These are phyloP conservation scores for Amylostereum areolatum DNA, from an alignment of 1,284 basidiomycete species.

Conservation along the genomic window DNA sequence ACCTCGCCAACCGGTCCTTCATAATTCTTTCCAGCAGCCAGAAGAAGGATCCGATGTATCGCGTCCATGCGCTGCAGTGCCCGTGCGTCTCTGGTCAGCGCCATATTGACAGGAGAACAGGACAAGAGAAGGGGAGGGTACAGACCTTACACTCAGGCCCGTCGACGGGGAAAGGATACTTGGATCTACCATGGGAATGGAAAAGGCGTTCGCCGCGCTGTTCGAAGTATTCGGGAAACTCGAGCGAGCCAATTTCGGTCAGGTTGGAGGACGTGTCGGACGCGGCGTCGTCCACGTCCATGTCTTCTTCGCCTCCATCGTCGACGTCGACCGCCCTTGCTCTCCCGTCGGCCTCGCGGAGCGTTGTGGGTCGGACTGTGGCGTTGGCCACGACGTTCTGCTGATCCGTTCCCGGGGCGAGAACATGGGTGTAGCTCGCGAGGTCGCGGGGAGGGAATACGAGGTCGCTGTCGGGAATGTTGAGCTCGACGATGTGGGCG, in stretches of 20 bases:
- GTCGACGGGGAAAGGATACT: slow-evolving; percentile 66
- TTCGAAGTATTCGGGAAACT: slow-evolving; percentile 52
- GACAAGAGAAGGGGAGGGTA: slow-evolving; percentile 5
- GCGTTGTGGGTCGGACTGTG: too few species aligned
- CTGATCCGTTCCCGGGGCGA: too few species aligned
- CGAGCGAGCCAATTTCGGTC: slow-evolving; percentile 35
- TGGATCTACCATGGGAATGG: slow-evolving; percentile 52
- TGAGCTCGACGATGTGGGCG: slow-evolving; percentile 33
- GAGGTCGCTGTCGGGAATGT: slow-evolving; percentile 12
- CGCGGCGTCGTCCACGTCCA: slow-evolving; percentile 22
- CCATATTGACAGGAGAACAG: not conserved
- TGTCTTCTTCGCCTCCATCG: slow-evolving; percentile 8
- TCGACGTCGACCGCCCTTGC: too few species aligned
- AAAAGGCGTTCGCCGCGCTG: slow-evolving; percentile 55
- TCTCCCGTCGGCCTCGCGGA: too few species aligned
- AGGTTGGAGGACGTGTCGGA: slow-evolving; percentile 38
- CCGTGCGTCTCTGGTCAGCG: slow-evolving; percentile 6
- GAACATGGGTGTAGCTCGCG: not conserved
- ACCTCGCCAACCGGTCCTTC: slow-evolving; percentile 51
- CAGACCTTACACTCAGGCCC: slow-evolving; percentile 54
- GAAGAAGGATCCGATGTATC: slow-evolving; percentile 41
- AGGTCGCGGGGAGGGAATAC: not conserved
- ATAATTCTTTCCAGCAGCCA: slow-evolving; percentile 45
- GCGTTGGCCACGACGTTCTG: too few species aligned
- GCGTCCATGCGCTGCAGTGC: slow-evolving; percentile 42